Base-by-base conservation (phyloP, 768 basidiomycete species). In the Albatrellus ellisii region DNA sequence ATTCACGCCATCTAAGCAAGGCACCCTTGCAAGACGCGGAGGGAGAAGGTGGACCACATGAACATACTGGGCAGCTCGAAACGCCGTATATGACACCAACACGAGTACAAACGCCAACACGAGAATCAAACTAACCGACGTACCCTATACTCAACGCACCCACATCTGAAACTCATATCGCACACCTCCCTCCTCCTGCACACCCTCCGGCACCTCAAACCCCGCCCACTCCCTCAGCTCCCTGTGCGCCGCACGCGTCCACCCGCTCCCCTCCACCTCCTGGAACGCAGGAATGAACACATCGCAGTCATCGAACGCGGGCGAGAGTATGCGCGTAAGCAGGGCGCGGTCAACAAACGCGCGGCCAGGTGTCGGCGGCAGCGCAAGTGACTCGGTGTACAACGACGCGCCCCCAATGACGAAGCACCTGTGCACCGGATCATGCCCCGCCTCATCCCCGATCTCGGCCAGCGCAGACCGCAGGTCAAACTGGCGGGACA, bases 151-250 rank as follows among this genome's bases (percentile, higher is more conserved):
- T 40, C 24, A 9, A 29, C 73, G 70, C 38, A 76, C 69, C 94
- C 94, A 99, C 90, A 99, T 90, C 66, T 99, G 87, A 60, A 80
- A 95, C 63, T 87, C 84, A 58, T 92, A 99, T 50, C 70, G 67
- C 34, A 88, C 66, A 8, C 79, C 87, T 42, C 83, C 82, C 60
- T 95, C 90, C 57, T 77, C 75, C 59, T 86, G 79, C 53, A 73
- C 62, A 3, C 86, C 89, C 47, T 68, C 64, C 10, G 80, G 70
- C 36, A 92, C 85, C 9, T 79, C 73, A 52, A 82, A 84, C 24
- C 80, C 89, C 0, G 75, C 75, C 89, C 90, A 98, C 8, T 65
- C 67, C 47, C 69, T 56, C 56, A 95, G 65, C 42, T 75, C 79
- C 15, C 65, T 64, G 51, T 87, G 77, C 12, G 69, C 61, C 25